Base-by-base conservation (phyloP, 2,329 filamentous ascomycete species). In the Fusarium decemcellulare region DNA sequence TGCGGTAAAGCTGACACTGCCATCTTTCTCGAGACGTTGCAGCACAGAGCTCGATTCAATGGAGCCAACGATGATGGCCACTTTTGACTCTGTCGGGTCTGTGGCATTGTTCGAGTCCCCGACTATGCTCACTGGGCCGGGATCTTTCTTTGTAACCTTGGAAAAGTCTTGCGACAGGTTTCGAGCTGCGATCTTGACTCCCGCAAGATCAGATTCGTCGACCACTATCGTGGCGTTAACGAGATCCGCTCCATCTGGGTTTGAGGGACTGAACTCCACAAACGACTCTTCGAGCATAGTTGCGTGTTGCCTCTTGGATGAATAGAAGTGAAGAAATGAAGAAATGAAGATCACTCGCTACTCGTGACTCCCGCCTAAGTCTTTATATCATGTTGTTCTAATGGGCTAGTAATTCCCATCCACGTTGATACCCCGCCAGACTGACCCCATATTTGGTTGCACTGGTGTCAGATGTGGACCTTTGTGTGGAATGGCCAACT, bases 271-370 rank as follows among this genome's bases (percentile, higher is more conserved):
- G 6, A 71, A 71, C 14, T 50, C 44, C 16, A 68, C 16, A 5
- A 70, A 42, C 10, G 30, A 46, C 16, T 70, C 56, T 15, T 71
- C 67, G 16, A 71, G 57, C 67, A 70, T 70, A 8, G 14, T 40
- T 23, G 40, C 18, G 18, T 15, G 29, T 8, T 6, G 16, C 16
- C 11, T 27, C 15, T 43, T 3, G 5, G 27, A 32, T 15, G 4
- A 29, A 8, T 30, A 5, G 14, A 39, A 6, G 18, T n/a, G n/a
- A n/a, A n/a, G n/a, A n/a, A n/a, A n/a, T 16, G 23, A 39, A 10
- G 8, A 32, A 8, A 34, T 8, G 11, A 47, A 32, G 30, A 32
- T 11, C 29, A 32, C 29, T 3, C 10, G 15, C 12, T 29, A 14
- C 29, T 47, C 8, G 12, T n/a, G 16, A 29, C 29, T 10, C 18